Base-by-base conservation (phyloP, 2,329 filamentous ascomycete species). In the Cryphonectria nitschkei region DNA sequence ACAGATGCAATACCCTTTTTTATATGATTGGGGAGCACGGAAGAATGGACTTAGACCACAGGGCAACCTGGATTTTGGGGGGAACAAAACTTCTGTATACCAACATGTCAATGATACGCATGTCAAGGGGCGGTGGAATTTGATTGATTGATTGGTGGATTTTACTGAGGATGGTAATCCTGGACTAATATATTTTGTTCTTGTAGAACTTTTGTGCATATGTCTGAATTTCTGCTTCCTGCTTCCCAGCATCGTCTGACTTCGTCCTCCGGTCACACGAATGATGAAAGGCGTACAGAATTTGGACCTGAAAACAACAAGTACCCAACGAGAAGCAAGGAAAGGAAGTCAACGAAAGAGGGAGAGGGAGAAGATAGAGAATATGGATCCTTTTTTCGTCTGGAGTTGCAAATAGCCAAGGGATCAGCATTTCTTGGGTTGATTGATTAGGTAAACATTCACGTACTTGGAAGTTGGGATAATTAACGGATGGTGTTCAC, bases 1-100 rank as follows among this genome's bases (percentile, higher is more conserved):
- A 37, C 69, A 68, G 61, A 66, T 52, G 16, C 56, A 64, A 69
- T 69, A 69, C 67, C 67, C 67, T 58, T 62, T 62, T 52, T 62
- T 50, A 34, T 50, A 22, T 43, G 50, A 58, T 34, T 32, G 6
- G 50, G 46, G 34, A n/a, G 52, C 8, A 58, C n/a, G 52, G 26
- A 43, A 69, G 52, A 41, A 34, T 14, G 26, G 29, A 68, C 46
- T 65, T 56, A 69, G 37, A 62, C n/a, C 26, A 65, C 19, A 52
- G 67, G 67, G 67, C 61, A 65, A 65, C 67, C 67, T 58, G 50
- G 9, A 37, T 9, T 37, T n/a, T 50, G 22, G 34, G 34, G 19
- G 22, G 32, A 39, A 37, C 19, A 61, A 39, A 61, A 32, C 26
- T 34, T 58, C 29, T 58, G 14, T 32, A 34, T 58, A 58, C 54